Percentiles rank a stretch among this genome's conserved stretches.
These are phyloP conservation scores for Monascus purpureus DNA, from an alignment of 495 filamentous ascomycete species.

Conservation along the genomic window DNA sequence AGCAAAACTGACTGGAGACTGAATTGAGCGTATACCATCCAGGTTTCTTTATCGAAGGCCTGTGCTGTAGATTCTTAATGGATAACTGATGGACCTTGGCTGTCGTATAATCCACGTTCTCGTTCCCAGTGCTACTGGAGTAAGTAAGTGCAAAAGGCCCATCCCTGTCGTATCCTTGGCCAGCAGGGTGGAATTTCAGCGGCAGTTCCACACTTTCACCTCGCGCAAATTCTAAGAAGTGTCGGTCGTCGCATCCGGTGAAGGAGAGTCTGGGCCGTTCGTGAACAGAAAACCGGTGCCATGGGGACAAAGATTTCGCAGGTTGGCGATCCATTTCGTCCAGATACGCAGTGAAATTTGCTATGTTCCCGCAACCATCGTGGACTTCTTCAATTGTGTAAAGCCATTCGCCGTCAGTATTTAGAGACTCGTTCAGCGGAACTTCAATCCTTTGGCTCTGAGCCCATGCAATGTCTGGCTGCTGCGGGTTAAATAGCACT, in stretches of 20 bases:
- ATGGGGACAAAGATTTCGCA: conserved; percentile 42
- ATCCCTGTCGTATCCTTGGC: conserved; percentile 31
- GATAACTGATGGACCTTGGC: conserved; percentile 30
- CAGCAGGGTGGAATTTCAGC: conserved; percentile 50
- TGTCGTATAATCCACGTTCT: conserved; percentile 41
- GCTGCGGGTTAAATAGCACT: conserved; percentile 36
- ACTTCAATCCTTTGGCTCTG: conserved; percentile 58
- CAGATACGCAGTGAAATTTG: conserved; percentile 52
- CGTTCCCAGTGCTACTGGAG: conserved; percentile 48
- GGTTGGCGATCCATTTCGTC: conserved; percentile 45
- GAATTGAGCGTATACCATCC: conserved; percentile 76
- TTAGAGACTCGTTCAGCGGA: conserved; percentile 77
- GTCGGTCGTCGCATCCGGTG: conserved; percentile 56
- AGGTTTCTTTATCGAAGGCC: conserved; percentile 48
- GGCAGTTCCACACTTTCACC: conserved; percentile 58
- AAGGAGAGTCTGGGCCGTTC: conserved; percentile 67
- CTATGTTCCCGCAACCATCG: conserved; percentile 77
- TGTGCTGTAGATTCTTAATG: conserved; percentile 21
- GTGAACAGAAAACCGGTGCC: conserved; percentile 78
- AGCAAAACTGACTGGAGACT: conserved; percentile 64
- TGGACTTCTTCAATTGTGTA: conserved; percentile 85
- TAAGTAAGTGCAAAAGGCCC: conserved; percentile 34
- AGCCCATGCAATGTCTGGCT: conserved; percentile 64
- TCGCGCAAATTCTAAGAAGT: conserved; percentile 68
- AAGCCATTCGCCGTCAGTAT: conserved; percentile 60